These are phyloP conservation scores for Trichoderma hamatum DNA, from an alignment of 2,329 filamentous ascomycete species.

Conservation along the genomic window DNA sequence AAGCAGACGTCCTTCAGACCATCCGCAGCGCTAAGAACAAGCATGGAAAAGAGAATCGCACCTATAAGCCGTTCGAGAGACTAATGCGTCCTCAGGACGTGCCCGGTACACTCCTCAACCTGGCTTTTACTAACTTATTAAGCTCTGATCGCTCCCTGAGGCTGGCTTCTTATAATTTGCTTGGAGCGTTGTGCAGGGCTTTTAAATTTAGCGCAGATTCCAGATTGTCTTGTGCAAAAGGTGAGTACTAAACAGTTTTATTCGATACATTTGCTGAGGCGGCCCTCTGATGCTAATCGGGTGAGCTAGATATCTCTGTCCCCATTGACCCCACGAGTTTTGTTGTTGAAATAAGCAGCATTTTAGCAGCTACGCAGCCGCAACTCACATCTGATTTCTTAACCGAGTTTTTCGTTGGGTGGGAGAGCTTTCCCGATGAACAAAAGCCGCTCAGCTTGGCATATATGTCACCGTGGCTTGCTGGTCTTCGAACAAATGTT, in stretches of 20 bases:
- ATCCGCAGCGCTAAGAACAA: slow-evolving; percentile 66
- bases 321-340: slow-evolving; percentile 66
- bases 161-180: slow-evolving; percentile 67
- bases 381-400: slow-evolving; percentile 70
- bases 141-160: slow-evolving; percentile 63
- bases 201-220: slow-evolving; percentile 68
- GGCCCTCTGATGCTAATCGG: slow-evolving; percentile 16
- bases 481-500: slow-evolving; percentile 62
- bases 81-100: slow-evolving; percentile 71
- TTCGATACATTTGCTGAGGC: not conserved
- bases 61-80: slow-evolving; percentile 64
- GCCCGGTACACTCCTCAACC: slow-evolving; percentile 68
- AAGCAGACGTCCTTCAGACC: slow-evolving; percentile 63
- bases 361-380: slow-evolving; percentile 64
- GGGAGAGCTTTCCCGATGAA: slow-evolving; percentile 69
- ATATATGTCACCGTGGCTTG: slow-evolving; percentile 72
- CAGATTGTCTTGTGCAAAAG: slow-evolving; percentile 64
- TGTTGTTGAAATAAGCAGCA: slow-evolving; percentile 66
- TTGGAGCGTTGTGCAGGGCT: slow-evolving; percentile 67
- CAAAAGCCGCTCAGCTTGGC: slow-evolving; percentile 68
- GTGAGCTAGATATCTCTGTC: slow-evolving; percentile 58
- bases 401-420: slow-evolving; percentile 73
- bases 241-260: slow-evolving; percentile 40
- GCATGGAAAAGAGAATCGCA: slow-evolving; percentile 63
- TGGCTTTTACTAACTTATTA: slow-evolving; percentile 67